Base-by-base conservation (phyloP, 208 protist genomes). In the Wallacemonas sp. region DNA sequence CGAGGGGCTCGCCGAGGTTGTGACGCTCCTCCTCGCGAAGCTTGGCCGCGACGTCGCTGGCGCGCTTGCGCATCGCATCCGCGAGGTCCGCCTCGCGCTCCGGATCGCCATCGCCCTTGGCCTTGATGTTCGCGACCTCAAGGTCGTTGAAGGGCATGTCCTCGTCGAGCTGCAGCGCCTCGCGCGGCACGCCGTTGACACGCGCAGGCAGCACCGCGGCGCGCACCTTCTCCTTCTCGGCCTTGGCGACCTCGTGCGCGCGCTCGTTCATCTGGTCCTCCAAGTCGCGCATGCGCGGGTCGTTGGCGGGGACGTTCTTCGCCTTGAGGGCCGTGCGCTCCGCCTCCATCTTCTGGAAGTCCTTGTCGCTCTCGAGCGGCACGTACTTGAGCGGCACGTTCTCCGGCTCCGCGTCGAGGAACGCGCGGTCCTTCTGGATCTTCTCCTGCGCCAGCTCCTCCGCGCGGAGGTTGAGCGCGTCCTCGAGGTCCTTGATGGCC, bases 371-470 rank as follows among this genome's bases (percentile, higher is more conserved):
- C 61, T 90, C 81, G 16, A 94, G 70, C 18, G 80, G 81, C 7
- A 94, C 52, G 57, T 91, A 83, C 70, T 83, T 77, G 33, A 90
- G 38, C 11, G 69, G 81, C 41, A 89, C 73, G 42, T 66, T 66
- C 65, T 87, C 75, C 48, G 86, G 89, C 49, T 89, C 76, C 28
- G 81, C 71, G 39, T 90, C 84, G 46, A 92, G 61, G 74, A 92
- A 91, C 39, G 67, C 82, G 42, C 84, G 81, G 54, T 91, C 84
- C 16, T 67, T 65, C 72, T 86, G 71, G 28, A 86, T 87, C 50
- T 86, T 77, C 66, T 88, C 77, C 62, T 79, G 78, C 42, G 84
- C 88, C n/a, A 94, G 66, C 65, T 92, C 83, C 62, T 85, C 73
- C 8, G 81, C 84, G 52, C 86, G 84, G 22, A 66, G 55, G 63